Evolutionary conservation across 208 protist species (phyloP).

Genomic region (Trypanosomatidae sp.): DNA sequence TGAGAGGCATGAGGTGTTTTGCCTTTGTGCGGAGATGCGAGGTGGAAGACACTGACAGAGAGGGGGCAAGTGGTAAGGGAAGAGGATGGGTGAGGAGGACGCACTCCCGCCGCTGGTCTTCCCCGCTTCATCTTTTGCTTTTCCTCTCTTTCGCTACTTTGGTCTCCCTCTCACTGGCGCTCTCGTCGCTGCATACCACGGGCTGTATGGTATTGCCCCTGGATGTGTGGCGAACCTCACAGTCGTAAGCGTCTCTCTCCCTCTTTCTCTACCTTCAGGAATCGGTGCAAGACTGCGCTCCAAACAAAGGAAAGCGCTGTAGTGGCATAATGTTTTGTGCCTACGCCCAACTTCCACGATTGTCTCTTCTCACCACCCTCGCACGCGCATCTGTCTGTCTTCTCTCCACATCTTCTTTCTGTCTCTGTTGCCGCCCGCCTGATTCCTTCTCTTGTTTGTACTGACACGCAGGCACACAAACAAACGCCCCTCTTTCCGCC

Average conservation of each 20-base stretch:
- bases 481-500: background rate
- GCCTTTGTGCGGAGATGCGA: background rate
- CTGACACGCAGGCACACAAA: background rate
- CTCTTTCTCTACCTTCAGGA: background rate
- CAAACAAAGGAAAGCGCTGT: background rate
- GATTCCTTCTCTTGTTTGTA: background rate
- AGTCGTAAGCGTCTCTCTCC: background rate
- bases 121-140: background rate
- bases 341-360: background rate
- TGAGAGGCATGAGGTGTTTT: background rate
- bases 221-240: background rate
- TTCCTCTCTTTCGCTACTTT: background rate
- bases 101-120: background rate
- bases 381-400: background rate
- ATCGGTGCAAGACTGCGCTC: background rate
- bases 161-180: background rate
- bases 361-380: background rate
- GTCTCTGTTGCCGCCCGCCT: background rate
- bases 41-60: background rate
- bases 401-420: background rate
- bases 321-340: background rate
- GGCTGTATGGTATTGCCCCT: background rate
- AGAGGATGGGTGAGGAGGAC: background rate
- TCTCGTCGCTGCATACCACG: background rate
- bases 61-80: background rate